These are phyloP conservation scores for Elsinoe fawcettii DNA, from an alignment of 2,329 filamentous ascomycete species.

Conservation along the genomic window DNA sequence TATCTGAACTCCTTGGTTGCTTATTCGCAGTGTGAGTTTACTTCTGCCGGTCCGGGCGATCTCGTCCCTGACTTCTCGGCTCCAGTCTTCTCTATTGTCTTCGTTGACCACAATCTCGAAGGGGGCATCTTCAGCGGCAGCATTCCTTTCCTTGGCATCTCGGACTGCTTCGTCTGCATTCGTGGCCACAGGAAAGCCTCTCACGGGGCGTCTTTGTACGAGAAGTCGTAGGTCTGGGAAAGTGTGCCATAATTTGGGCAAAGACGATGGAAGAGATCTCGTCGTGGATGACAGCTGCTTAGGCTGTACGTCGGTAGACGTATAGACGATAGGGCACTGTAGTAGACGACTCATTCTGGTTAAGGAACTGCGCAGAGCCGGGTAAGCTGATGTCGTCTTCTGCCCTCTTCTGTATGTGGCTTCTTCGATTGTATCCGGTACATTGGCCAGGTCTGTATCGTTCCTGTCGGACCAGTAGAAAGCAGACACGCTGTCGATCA, in stretches of 20 bases:
- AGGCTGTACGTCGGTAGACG: background rate
- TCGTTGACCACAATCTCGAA: constrained; percentile 3
- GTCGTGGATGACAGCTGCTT: background rate
- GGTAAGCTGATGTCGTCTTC: background rate
- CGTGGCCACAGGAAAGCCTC: constrained; percentile 2
- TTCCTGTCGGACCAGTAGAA: constrained; percentile 50
- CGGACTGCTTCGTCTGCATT: constrained; percentile 3
- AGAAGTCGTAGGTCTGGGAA: constrained; percentile 11
- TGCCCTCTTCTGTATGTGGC: background rate
- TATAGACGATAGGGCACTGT: constrained; percentile 4
- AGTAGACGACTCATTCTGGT: background rate
- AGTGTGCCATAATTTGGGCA: constrained; percentile 2
- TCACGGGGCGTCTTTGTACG: background rate
- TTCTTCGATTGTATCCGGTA: constrained; percentile 10
- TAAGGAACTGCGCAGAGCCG: background rate
- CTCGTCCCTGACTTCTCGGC: constrained; percentile 4
- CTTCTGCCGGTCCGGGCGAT: background rate
- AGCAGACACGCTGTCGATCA: constrained; percentile 48
- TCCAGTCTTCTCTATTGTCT: background rate
- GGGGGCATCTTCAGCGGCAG: background rate
- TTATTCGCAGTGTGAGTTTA: constrained; percentile 2
- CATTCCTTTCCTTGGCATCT: constrained; percentile 4
- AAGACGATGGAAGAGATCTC: background rate
- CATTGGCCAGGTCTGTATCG: constrained; percentile 28
- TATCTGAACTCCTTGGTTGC: background rate